phyloP scores from a whole-genome alignment of 2,329 filamentous ascomycete genomes.

The Kalmusia sp. region DNA sequence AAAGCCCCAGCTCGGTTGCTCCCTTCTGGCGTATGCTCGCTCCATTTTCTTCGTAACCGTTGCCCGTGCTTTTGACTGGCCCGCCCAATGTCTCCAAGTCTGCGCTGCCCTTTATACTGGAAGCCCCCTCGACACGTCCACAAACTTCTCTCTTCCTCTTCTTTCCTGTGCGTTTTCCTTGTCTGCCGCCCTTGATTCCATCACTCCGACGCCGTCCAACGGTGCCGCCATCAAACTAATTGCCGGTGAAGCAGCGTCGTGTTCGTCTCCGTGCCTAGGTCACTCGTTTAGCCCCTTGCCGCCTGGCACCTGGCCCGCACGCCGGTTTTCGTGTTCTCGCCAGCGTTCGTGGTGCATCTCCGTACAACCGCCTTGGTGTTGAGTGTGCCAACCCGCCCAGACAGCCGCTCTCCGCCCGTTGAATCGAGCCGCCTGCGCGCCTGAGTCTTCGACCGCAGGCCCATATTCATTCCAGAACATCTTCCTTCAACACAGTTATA shows the following conservation, averaged over 20 bases:
- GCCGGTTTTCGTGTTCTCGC: slow-evolving; percentile 43
- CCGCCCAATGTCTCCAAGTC: slow-evolving; percentile 40
- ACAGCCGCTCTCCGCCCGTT: slow-evolving; percentile 16
- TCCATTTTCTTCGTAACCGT: slow-evolving; percentile 44
- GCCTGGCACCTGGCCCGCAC: slow-evolving; percentile 30
- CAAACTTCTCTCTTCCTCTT: slow-evolving; percentile 32
- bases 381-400: slow-evolving; percentile 30
- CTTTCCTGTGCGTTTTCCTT: slow-evolving; percentile 24
- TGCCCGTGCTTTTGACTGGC: slow-evolving; percentile 35
- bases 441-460: not conserved
- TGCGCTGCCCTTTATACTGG: slow-evolving; percentile 39
- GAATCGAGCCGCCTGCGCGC: slow-evolving; percentile 10
- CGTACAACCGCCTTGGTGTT: slow-evolving; percentile 42
- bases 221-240: slow-evolving; percentile 38
- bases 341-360: slow-evolving; percentile 32
- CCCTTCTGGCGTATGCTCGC: slow-evolving; percentile 11
- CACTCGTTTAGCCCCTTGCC: slow-evolving; percentile 22
- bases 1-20: slow-evolving; percentile 10
- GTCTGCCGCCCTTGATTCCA: slow-evolving; percentile 28
- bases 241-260: slow-evolving; percentile 30
- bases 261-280: slow-evolving; percentile 37
- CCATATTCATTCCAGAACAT: not conserved
- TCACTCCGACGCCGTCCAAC: slow-evolving; percentile 26
- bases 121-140: slow-evolving; percentile 34
- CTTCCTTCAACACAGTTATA: slow-evolving; percentile 3